Percentiles rank a stretch among this genome's conserved stretches.
Conservation (phyloP, 257 asterid genomes). For the Hygrophila difformis region DNA sequence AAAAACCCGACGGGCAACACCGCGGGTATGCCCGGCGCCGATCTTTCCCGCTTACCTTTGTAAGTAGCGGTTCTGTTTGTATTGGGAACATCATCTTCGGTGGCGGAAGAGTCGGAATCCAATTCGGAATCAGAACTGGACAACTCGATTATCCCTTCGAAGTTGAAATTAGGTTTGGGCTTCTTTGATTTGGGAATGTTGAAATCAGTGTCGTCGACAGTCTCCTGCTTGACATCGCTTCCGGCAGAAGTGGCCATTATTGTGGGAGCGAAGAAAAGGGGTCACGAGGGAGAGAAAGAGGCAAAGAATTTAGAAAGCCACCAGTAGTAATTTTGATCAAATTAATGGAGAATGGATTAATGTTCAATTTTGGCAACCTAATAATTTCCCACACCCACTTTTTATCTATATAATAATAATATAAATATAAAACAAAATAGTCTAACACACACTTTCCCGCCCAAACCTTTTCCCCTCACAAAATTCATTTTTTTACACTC, state of each 20-base stretch:
- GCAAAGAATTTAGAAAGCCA: no score
- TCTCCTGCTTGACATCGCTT: conserved; percentile 28
- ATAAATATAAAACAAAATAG: no score
- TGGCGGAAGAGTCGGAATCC: conserved; percentile 22
- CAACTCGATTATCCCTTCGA: conserved; percentile 16
- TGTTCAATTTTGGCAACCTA: no score
- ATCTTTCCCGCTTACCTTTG: conserved; percentile 40
- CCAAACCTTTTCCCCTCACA: no score
- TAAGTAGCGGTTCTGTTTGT: not conserved
- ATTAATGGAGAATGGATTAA: no score
- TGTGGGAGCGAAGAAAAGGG: no score
- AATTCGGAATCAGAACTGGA: conserved; percentile 31
- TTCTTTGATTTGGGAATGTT: not conserved
- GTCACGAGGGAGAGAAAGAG: not conserved
- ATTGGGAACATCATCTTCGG: conserved; percentile 10
- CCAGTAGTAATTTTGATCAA: no score
- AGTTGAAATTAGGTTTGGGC: not conserved
- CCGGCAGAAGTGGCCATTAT: conserved; percentile 26
- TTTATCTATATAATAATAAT: no score
- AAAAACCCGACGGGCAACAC: conserved; percentile 71
- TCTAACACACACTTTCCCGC: no score
- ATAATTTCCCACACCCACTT: no score
- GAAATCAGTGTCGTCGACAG: conserved; percentile 9
- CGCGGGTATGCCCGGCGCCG: conserved; percentile 17
- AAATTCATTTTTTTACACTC: no score